Evolutionary conservation across 1,139 yeast genomes (phyloP), one percentile per base, ranked within the genome.

Genomic region (Candida sp.): DNA sequence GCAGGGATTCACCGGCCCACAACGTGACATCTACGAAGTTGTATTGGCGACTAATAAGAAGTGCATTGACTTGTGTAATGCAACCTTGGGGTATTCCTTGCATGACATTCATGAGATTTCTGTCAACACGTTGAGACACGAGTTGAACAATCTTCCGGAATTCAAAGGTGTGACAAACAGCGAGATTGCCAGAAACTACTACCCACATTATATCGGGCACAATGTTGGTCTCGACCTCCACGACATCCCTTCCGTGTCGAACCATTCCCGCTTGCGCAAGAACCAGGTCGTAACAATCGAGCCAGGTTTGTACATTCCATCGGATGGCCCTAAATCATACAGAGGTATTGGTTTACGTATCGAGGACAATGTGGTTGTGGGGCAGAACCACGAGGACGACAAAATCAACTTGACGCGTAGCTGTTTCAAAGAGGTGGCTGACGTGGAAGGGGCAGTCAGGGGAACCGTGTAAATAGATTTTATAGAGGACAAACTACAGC

Each of bases 161-260:
- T 84, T 93, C 58, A 39, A 31, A 22, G 63, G 72, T 4, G 65
- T 86, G 22, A 74, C 78, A 34, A 73, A 72, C 34, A 68, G 77
- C 63, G 87, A 85, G 46, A 79, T 86, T 5, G 69, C 83, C 34
- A 71, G 82, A 49, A 64, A 69, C 37, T 71, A 94, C 38, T 96
- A 93, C 63, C 98, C 98, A 0, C 99, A 96, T 68, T 92, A 90
- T 62, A 86, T 96, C 57, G 99, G 99, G 3, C 99, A 96, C 66
- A 94, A 94, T 63, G 75, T 96, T 46, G 99, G 99, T 0, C 72
- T 96, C 44, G 99, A 94, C 61, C 90, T 93, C 34, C 98, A 93
- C 69, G 98, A 93, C 65, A 79, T 87, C 28, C 91, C 94, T 11
- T 68, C 77, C 38, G 80, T 77, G 49, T 83, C 86, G 31, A 78